phyloP scores from a whole-genome alignment of 2,329 filamentous ascomycete species.

The Aureobasidium musti region DNA sequence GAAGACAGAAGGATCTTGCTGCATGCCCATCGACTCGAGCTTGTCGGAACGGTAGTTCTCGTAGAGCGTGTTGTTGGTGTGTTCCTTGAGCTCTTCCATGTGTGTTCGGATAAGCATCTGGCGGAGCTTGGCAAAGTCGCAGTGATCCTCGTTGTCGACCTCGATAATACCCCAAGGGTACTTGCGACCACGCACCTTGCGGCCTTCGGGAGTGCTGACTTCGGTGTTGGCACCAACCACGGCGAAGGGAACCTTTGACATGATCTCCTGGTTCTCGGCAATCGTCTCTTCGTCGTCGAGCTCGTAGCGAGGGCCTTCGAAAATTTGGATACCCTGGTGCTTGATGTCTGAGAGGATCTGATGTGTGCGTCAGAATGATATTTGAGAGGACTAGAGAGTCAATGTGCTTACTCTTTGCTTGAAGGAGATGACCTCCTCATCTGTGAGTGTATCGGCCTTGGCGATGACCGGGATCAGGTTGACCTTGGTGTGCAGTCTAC shows the following conservation, averaged over 20 bases:
- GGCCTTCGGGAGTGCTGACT: slow-evolving; percentile 85
- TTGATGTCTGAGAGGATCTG: slow-evolving; percentile 97
- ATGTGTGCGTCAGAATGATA: neutral
- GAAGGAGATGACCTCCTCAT: slow-evolving; percentile 92
- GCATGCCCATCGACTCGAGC: slow-evolving; percentile 96
- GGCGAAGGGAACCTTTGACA: slow-evolving; percentile 99
- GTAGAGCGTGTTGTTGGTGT: slow-evolving; percentile 98
- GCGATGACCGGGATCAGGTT: slow-evolving; percentile 99
- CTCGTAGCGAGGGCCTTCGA: slow-evolving; percentile 97
- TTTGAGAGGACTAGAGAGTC: neutral
- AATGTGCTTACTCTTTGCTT: slow-evolving; percentile 81
- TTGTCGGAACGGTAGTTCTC: slow-evolving; percentile 99
- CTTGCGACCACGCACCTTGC: slow-evolving; percentile 90
- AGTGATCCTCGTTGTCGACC: slow-evolving; percentile 99
- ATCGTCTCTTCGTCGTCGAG: slow-evolving; percentile 99
- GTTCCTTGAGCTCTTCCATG: slow-evolving; percentile 99
- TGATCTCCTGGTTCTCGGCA: slow-evolving; percentile 99
- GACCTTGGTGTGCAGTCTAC: slow-evolving; percentile 98
- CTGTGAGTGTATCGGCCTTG: slow-evolving; percentile 96
- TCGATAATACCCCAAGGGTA: slow-evolving; percentile 99
- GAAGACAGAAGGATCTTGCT: slow-evolving; percentile 98
- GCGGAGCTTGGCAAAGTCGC: slow-evolving; percentile 98
- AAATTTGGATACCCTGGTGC: slow-evolving; percentile 97
- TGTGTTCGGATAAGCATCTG: slow-evolving; percentile 99
- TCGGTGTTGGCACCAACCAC: slow-evolving; percentile 97